These are phyloP conservation scores for Alternaria sp. DNA, from an alignment of 2,329 filamentous ascomycete species.

Conservation along the genomic window DNA sequence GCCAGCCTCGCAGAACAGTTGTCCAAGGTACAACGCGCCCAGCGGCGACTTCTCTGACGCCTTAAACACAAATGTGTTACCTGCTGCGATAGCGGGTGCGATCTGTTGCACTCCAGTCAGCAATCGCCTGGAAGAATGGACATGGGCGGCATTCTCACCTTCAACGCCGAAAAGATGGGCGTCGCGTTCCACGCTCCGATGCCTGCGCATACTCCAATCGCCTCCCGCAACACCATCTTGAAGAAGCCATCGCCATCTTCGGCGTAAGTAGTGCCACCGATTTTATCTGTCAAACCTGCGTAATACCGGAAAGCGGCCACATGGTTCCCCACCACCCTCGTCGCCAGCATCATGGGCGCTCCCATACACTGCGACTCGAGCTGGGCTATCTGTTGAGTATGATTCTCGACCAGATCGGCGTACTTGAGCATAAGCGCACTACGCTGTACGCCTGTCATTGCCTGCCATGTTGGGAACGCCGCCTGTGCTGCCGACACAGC, in stretches of 20 bases:
- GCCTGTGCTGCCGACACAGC: conserved; percentile 32
- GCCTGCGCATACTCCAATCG: conserved; percentile 38
- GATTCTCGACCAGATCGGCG: conserved; percentile 32
- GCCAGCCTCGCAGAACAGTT: conserved; percentile 41
- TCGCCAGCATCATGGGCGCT: conserved; percentile 13
- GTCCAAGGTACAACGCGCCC: conserved; percentile 24
- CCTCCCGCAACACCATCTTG: conserved; percentile 14
- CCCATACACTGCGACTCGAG: conserved; percentile 28
- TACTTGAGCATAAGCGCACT: conserved; percentile 30
- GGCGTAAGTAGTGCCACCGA: conserved; percentile 24
- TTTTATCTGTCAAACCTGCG: conserved; percentile 26
- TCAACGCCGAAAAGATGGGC: conserved; percentile 13
- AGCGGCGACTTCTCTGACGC: conserved; percentile 37
- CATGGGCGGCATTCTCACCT: neutral
- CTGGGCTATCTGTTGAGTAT: conserved; percentile 11
- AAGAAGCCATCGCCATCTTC: neutral
- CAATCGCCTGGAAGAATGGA: neutral
- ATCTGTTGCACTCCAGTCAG: conserved; percentile 35
- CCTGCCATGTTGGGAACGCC: conserved; percentile 30
- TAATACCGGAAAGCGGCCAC: neutral
- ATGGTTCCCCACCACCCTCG: conserved; percentile 8
- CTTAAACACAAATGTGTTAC: conserved; percentile 42
- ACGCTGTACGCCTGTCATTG: conserved; percentile 28
- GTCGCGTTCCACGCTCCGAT: conserved; percentile 41
- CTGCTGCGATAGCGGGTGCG: conserved; percentile 42